Evolutionary conservation across 108 stramenopile species (phyloP), one percentile per base, ranked within the genome.

Genomic region (Licmophora abbreviata): DNA sequence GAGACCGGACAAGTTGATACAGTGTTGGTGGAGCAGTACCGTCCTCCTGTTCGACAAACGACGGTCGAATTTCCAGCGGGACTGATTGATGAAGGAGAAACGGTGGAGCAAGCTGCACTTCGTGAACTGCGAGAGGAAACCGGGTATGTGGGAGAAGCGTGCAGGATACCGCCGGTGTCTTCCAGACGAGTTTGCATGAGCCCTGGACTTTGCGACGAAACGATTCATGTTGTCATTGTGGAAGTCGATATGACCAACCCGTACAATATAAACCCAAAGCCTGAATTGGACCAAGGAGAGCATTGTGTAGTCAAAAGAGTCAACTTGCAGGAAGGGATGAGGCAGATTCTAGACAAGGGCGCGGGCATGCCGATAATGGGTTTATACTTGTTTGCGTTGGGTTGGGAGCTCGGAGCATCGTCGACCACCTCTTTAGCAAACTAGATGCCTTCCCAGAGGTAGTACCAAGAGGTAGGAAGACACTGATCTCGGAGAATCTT

Each of bases 21-120:
- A 11, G 15, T 73, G 9, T 35, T 74, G 42, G 82, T 88, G 9
- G 59, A 73, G 34, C 86, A 88, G 41, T 88, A 63, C 41, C 73
- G 86, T 9, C 86, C 86, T 18, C 79, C 86, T 0, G 64, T 88
- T 0, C 54, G 71, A 17, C 48, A 47, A 20, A 48, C 52, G 18
- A 81, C 80, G 9, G 45, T 88, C 27, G 86, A 88, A 51, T 63
- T 88, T 30, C 86, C 86, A 3, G 86, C 86, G n/a, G 86, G 86
- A 8, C 58, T 88, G 35, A 83, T 88, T 52, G 86, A 88, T 56
- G 38, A 38, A 4, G 68, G 59, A n/a, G 86, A 83, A 45, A 60
- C 45, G 10, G 63, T 73, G 2, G 74, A 54, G 29, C 33, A 62
- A 30, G 71, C 74, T 1, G 85, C 85, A 17, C 22, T 67, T 20